Conservation (phyloP, 441 rosid species). For the Aleurites moluccanus region DNA sequence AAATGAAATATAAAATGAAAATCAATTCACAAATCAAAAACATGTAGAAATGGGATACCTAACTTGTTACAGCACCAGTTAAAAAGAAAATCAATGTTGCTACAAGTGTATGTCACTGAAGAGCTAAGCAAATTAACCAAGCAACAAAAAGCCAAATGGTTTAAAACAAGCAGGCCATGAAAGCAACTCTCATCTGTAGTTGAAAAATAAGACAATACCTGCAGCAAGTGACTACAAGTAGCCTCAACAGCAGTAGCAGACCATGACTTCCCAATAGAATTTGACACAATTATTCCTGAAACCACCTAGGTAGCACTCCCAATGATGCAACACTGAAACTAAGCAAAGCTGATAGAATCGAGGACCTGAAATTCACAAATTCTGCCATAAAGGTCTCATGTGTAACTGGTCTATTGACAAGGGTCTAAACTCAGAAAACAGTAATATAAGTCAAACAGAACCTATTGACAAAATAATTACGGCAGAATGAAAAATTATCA, state of each 20-base stretch:
- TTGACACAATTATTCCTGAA: constrained; percentile 45
- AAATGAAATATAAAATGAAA: not conserved
- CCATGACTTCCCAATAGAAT: constrained; percentile 59
- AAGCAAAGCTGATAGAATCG: constrained; percentile 42
- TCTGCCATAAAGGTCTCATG: constrained; percentile 14
- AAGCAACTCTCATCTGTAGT: not conserved
- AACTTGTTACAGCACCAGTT: not conserved
- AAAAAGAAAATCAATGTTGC: not conserved
- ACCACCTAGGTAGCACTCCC: constrained; percentile 54
- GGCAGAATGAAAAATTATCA: not conserved
- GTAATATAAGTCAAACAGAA: not conserved
- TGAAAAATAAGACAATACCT: constrained; percentile 41
- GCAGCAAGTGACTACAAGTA: constrained; percentile 62
- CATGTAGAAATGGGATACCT: not conserved
- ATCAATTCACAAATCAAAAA: not conserved
- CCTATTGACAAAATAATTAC: not conserved
- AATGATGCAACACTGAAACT: constrained; percentile 50
- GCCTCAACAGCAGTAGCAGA: constrained; percentile 64
- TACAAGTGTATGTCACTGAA: not conserved
- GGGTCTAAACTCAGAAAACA: not conserved
- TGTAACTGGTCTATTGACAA: not conserved
- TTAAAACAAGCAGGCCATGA: not conserved
- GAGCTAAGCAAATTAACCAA: constrained; percentile 8
- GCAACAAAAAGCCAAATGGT: not conserved
- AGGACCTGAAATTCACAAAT: constrained; percentile 59